Evolutionary conservation across 192 early-diverging fungal genomes (phyloP), one percentile per base, ranked within the genome.

Genomic region (Entomortierella beljakovae): DNA sequence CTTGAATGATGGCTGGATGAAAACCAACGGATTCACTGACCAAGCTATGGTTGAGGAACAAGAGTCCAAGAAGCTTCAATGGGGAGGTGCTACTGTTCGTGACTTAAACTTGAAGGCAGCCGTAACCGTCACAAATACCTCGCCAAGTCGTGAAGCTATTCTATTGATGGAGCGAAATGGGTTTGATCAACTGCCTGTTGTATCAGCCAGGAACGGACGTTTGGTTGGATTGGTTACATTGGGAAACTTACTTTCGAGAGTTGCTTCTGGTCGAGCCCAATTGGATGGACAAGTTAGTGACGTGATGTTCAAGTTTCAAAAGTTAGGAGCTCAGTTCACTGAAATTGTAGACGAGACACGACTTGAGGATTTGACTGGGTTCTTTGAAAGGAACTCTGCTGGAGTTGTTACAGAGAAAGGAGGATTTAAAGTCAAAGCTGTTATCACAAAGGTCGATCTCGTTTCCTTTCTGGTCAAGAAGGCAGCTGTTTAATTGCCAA

Each of bases 1-100:
- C 85, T 91, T 99, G 79, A 96, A 94, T 82, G 98, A 98, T 81
- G 94, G 92, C 46, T 99, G 97, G 98, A 98, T 99, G 97, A 88
- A 89, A 64, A 77, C 80, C 54, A 89, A 91, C 80, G 94, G 93
- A 52, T 99, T 96, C 87, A 87, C 92, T 34, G 96, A 99, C 80
- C 87, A 90, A 23, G 81, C 83, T 60, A 89, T 92, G 61, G 85
- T 88, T 57, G 83, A 86, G 55, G 90, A 90, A 68, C 90, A 90
- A 58, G 85, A 81, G 57, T 80, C 70, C 61, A 90, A 88, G 64
- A 85, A 93, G 63, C 82, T 84, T 48, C 90, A 94, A 57, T 97
- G 90, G 85, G 81, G 84, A 40, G 95, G 95, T 52, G 95, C 96
- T 48, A 93, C 87, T 29, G 92, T 97, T 35, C 82, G 80, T 49